These are phyloP conservation scores for Phyllosticta citriasiana DNA, from an alignment of 2,329 filamentous ascomycete genomes.

Conservation along the genomic window DNA sequence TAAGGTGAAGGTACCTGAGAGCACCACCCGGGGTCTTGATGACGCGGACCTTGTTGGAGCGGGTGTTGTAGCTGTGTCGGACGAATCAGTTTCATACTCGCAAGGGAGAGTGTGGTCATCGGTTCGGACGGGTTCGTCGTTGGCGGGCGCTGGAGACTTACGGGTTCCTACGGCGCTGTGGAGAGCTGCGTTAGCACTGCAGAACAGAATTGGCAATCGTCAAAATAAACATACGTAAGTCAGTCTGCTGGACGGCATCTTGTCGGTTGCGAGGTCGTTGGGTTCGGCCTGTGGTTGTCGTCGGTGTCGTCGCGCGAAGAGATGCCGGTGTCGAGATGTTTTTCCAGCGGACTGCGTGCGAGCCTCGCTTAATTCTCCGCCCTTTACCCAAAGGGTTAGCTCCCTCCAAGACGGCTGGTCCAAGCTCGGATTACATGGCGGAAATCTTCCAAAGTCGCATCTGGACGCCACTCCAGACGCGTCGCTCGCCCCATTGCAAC, in stretches of 20 bases:
- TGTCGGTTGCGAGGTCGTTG: conserved; percentile 21
- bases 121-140: conserved; percentile 2
- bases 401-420: not conserved
- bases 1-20: conserved; percentile 95
- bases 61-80: conserved; percentile 79
- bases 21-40: conserved; percentile 95
- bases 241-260: conserved; percentile 45
- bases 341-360: conserved; percentile 1
- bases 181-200: conserved; percentile 9
- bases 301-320: conserved; percentile 6
- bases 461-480: conserved; percentile 6
- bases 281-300: conserved; percentile 6
- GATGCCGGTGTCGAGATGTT: not conserved
- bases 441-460: not conserved
- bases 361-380: not conserved
- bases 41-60: conserved; percentile 85
- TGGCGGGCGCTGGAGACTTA: conserved; percentile 20
- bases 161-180: conserved; percentile 45
- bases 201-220: not conserved
- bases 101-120: not conserved
- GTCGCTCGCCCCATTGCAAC: conserved; percentile 1
- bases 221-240: conserved; percentile 41
- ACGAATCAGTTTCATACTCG: conserved; percentile 11
- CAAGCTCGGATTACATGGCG: not conserved
- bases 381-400: not conserved